Evolutionary conservation across 1,284 basidiomycete genomes (phyloP), one percentile per base, ranked within the genome.

Genomic region (Pseudozyma thailandica): DNA sequence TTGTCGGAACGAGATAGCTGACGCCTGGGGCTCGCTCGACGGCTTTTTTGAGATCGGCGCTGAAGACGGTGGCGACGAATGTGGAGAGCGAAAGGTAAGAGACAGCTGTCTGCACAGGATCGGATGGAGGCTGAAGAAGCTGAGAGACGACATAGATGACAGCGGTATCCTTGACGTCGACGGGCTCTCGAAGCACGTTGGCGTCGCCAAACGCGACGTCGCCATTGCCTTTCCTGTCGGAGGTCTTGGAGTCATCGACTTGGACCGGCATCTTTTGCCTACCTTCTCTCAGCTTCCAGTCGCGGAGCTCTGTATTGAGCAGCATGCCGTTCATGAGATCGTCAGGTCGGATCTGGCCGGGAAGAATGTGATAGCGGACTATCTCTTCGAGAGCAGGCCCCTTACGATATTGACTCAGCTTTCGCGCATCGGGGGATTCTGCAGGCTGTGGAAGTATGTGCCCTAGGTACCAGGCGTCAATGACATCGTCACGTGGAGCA

Each of bases 61-160:
- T 74, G 3, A 92, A 90, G 0, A 78, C 59, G 30, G 78, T 71
- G 3, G 93, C 93, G 38, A 98, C 88, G 84, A 94, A 98, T 1
- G 90, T 89, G 0, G 94, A 95, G 20, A 93, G 87, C 35, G 93
- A 89, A 4, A 96, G 86, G 50, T 88, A 87, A 0, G 93, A 91
- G 10, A 96, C 86, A 4, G 92, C 90, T 2, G 92, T 91, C 78
- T 91, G 88, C 33, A 98, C 85, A 15, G 90, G 88, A 80, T 94
- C 91, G 0, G 87, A 85, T 0, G 96, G 96, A 15, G 92, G 92
- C 7, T 88, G 86, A 21, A 98, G 86, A 0, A 94, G 89, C 30
- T 90, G 88, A 0, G 93, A 91, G 42, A 98, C 85, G 73, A 98
- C 90, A 84, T 98, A 99, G 68, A 99, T 90, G 64, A 94, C 81